Base-by-base conservation (phyloP, 106 monocot genomes). In the Dendrobium huoshanense region DNA sequence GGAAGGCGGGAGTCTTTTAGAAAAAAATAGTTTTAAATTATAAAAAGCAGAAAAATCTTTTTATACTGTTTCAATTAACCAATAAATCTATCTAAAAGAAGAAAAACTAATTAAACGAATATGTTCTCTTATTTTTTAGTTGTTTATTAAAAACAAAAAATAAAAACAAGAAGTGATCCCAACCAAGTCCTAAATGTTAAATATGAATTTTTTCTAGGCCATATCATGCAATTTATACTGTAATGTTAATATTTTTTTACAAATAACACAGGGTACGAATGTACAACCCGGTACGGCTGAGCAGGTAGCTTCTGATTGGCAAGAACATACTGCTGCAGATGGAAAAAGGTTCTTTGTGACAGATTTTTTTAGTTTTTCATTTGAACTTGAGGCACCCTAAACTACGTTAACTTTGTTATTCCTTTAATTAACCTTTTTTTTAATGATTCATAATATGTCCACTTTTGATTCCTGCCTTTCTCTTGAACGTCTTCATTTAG, bases 301-400 rank as follows among this genome's bases (percentile, higher is more conserved):
- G 67, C 81, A 77, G 17, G 11, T 59, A 16, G 80, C 92, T 44
- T 93, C 93, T 72, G 98, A 99, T 77, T 99, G 98, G 98, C 89
- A 92, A 90, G 98, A 95, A 74, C 95, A 95, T 85, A 88, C 87
- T 42, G 59, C 95, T 82, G 82, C 84, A 81, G 95, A 99, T 90
- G 98, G 98, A 72, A 99, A 93, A 87, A 91, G 90, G 98, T 99
- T 81, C 78, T 29, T 85, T 18, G 16, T 11, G 8, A 40, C 47
- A 55, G 19, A n/a, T n/a, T 31, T 72, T 44, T 20, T 47, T 9
- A 18, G 40, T 81, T 80, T 77, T 16, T 27, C n/a, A 51, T 42
- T 18, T 68, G 4, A 44, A 25, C 5, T 64, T 19, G n/a, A 19
- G 10, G 17, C 25, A 9, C 41, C 5, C 31, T 75, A 31, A 75